Base-by-base conservation (phyloP, 495 filamentous ascomycete genomes). In the Penicillium desertorum region DNA sequence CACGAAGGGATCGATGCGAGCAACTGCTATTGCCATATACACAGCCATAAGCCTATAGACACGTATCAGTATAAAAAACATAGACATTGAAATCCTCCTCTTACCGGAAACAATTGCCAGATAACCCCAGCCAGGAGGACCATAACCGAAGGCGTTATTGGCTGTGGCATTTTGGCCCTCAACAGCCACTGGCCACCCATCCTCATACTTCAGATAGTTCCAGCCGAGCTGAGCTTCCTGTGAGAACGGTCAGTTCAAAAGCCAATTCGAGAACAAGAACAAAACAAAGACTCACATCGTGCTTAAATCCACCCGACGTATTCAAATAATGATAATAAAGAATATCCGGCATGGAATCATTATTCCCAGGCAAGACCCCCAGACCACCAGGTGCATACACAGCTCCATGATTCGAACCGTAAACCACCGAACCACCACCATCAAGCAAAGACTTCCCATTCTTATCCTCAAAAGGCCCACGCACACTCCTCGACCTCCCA, bases 281-380 rank as follows among this genome's bases (percentile, higher is more conserved):
- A 20, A 25, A 11, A 17, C 8, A 45, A 43, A 29, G 2, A 71
- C 76, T 56, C 36, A 79, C 74, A 1, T n/a, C 51, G 46, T 74
- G 58, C 5, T 36, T 36, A 54, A 79, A 75, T 17, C 76, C 74
- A 46, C 77, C 73, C 19, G 63, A 69, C 0, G 72, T 73, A 60
- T 79, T 78, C 45, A 79, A 61, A 45, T 79, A 80, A 61, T 81
- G 78, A 64, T 77, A 80, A 25, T 79, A 81, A 16, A 81, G 60
- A 44, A 80, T 69, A 64, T 80, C 77, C 47, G 62, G 63, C 7
- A 45, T 50, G 4, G 62, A 67, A 32, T 57, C 63, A 47, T 64
- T 72, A 7, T 23, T 36, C 8, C 63, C 69, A 29, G 63, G 29
- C 45, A 81, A 44, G 9, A 76, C 67, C 2, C 76, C 79, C 32